phyloP scores from a whole-genome alignment of 2,329 filamentous ascomycete genomes.

The Cyphellophora attinorum region DNA sequence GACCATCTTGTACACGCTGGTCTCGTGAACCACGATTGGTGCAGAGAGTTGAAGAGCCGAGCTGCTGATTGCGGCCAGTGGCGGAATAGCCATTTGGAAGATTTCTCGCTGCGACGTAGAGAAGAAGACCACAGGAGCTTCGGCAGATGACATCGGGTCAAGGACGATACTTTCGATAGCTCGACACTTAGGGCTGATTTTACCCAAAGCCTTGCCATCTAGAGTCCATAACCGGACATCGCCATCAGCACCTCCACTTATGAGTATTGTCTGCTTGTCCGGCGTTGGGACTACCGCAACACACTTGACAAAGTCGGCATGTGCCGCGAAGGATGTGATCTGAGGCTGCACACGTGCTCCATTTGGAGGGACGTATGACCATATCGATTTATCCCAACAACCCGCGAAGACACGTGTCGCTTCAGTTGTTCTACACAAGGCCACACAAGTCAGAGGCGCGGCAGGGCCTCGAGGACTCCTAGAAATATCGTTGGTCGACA shows the following conservation, averaged over 20 bases:
- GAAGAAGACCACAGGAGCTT: constrained; percentile 51
- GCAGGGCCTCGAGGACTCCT: constrained; percentile 58
- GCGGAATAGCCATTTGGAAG: constrained; percentile 47
- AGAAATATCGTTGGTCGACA: constrained; percentile 15
- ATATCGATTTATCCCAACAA: constrained; percentile 89
- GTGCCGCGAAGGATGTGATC: constrained; percentile 13
- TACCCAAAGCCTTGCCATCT: constrained; percentile 58
- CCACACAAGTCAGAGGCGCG: constrained; percentile 70
- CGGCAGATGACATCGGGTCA: constrained; percentile 53
- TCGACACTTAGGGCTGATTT: constrained; percentile 66
- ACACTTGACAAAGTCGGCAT: constrained; percentile 75
- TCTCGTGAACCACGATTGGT: constrained; percentile 72
- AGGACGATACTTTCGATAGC: constrained; percentile 71
- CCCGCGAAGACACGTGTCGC: constrained; percentile 63
- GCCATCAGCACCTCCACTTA: constrained; percentile 69
- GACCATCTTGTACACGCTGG: constrained; percentile 71
- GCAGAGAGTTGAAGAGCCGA: constrained; percentile 44
- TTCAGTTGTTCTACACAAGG: constrained; percentile 43
- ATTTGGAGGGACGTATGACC: constrained; percentile 59
- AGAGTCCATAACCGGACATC: constrained; percentile 79
- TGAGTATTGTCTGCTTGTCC: constrained; percentile 51
- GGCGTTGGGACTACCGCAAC: constrained; percentile 53
- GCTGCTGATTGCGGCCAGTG: constrained; percentile 18
- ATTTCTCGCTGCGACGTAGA: constrained; percentile 75
- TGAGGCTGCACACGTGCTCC: not conserved